phyloP scores from a whole-genome alignment of 306 rosid genomes.

The Cicer pinnatifidum region DNA sequence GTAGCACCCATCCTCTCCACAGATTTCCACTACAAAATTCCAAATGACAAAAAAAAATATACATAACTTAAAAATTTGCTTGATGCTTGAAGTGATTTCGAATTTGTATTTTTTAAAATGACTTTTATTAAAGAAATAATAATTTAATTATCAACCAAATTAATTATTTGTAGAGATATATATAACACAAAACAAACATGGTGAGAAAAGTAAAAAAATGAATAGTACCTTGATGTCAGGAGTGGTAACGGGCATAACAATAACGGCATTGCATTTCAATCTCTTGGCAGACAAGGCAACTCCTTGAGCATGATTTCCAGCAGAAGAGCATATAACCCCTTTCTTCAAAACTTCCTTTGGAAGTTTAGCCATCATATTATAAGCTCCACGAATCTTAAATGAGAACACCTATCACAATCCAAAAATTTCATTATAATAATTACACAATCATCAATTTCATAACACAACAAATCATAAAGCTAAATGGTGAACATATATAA shows the following conservation, averaged over 20 bases:
- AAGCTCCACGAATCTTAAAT: conserved; percentile 95
- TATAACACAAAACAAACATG: not conserved
- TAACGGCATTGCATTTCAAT: conserved; percentile 74
- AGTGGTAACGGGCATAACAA: conserved; percentile 89
- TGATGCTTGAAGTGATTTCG: no score
- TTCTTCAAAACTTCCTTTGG: conserved; percentile 62
- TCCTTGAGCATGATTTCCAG: conserved; percentile 99
- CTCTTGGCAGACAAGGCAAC: conserved; percentile 89
- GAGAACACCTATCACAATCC: conserved; percentile 69
- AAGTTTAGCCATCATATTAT: conserved; percentile 96
- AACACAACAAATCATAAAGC: not conserved
- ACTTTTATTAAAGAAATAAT: no score
- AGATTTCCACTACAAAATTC: conserved; percentile 71
- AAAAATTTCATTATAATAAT: no score
- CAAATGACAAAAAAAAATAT: not conserved
- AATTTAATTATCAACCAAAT: not conserved
- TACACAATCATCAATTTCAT: conserved; percentile 23
- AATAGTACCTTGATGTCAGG: conserved; percentile 84
- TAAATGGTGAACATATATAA: not conserved
- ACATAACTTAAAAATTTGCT: not conserved
- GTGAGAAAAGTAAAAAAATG: not conserved
- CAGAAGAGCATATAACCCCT: conserved; percentile 96
- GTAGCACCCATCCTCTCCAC: conserved; percentile 85
- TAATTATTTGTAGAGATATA: not conserved
- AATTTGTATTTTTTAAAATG: no score